Evolutionary conservation across 202 grass and related monocot species (phyloP), one percentile per base, ranked within the genome.

Genomic region (Musa balbisiana): DNA sequence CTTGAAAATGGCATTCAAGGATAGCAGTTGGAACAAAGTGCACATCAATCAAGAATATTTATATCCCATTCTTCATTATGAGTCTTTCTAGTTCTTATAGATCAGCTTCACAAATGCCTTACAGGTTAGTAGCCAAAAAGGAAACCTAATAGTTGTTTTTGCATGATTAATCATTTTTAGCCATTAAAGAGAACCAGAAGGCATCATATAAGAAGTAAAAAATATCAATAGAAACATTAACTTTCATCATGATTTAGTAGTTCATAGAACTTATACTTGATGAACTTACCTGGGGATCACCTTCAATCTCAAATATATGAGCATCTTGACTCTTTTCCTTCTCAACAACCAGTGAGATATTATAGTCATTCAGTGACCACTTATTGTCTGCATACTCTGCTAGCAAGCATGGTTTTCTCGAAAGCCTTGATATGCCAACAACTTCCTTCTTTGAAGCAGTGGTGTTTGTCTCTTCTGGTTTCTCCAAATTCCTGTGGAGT

Each of bases 331-430:
- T 78, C 5, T 78, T 62, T 79, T 70, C 80, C 21, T 82, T 79
- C 15, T 89, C 87, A 80, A 69, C 60, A 15, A n/a, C 60, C 22
- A 90, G 76, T 29, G 79, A 91, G 76, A 93, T 55, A 55, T 75
- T 88, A 53, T 81, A 91, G 70, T 49, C 67, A 70, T 53, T 89
- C 79, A 97, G 75, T 51, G 49, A 80, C 94, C 91, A 98, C 56
- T 92, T 87, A 25, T 82, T 88, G 56, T 93, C 87, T 17, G 58
- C 69, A 27, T 89, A 87, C 75, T 89, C 86, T 86, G 91, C 94
- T 72, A 98, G 77, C 49, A 80, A 69, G 75, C 80, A 67, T 67
- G 83, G 53, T 64, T 74, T 72, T 69, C 79, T 75, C 52, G 80
- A 81, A 53, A 74, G 78, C 69, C 79, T 89, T 15, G 69, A 81